phyloP scores from a whole-genome alignment of 768 basidiomycete species.

The Leccinum subgranulosum region DNA sequence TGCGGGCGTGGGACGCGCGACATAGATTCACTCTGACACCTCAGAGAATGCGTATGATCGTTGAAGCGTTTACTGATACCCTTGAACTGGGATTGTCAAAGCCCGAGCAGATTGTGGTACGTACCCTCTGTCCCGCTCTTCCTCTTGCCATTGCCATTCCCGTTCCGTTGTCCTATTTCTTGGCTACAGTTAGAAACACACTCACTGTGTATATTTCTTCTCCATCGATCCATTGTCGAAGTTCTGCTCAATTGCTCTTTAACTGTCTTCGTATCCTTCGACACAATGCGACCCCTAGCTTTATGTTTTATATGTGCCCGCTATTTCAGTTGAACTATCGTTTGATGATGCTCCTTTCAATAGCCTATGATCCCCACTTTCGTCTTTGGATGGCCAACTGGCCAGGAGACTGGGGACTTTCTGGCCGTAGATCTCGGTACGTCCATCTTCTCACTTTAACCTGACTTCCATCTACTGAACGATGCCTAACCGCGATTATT shows the following conservation, averaged over 20 bases:
- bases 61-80: slow-evolving; percentile 91
- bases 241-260: not conserved
- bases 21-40: slow-evolving; percentile 81
- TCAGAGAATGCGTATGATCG: slow-evolving; percentile 94
- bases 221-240: slow-evolving; percentile 1
- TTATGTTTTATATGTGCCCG: slow-evolving; percentile 1
- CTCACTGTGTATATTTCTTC: not conserved
- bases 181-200: slow-evolving; percentile 1
- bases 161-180: slow-evolving; percentile 4
- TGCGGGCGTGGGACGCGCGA: not conserved
- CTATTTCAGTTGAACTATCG: not conserved
- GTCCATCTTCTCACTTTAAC: not conserved
- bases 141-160: slow-evolving; percentile 1
- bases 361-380: slow-evolving; percentile 97
- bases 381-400: slow-evolving; percentile 94
- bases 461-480: not conserved
- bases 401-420: slow-evolving; percentile 84
- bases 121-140: slow-evolving; percentile 33
- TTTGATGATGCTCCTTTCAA: slow-evolving; percentile 10
- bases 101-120: slow-evolving; percentile 80
- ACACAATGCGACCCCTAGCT: not conserved
- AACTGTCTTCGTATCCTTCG: not conserved
- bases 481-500: not conserved
- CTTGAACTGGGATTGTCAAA: slow-evolving; percentile 85
- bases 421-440: slow-evolving; percentile 86